Percentiles rank a stretch among this genome's conserved stretches.
phyloP scores from a whole-genome alignment of 345 rosid species.

The Raphanus raphanistrum region DNA sequence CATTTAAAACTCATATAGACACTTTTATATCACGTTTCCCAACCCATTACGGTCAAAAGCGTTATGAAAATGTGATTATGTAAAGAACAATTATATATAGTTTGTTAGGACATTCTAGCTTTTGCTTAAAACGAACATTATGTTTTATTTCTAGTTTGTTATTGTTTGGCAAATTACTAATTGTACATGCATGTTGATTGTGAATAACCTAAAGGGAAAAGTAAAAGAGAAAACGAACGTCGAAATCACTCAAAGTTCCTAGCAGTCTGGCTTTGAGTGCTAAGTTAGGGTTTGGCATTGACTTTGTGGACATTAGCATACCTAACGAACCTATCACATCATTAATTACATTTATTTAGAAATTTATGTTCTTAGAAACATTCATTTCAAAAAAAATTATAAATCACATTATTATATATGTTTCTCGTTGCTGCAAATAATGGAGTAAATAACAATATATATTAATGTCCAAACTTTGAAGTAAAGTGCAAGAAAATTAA shows the following conservation, averaged over 20 bases:
- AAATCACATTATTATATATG: not conserved
- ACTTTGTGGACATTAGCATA: conserved; percentile 28
- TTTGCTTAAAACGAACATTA: not conserved
- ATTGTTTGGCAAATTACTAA: not conserved
- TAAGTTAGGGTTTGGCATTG: conserved; percentile 37
- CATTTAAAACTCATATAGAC: conserved; percentile 1
- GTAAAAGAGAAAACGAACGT: conserved; percentile 19
- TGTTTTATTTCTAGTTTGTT: not conserved
- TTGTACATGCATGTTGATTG: not conserved
- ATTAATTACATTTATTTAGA: not conserved
- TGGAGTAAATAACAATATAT: not conserved
- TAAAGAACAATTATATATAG: too few relatives aligned
- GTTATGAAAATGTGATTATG: conserved; percentile 32
- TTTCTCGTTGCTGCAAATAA: not conserved
- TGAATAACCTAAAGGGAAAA: not conserved
- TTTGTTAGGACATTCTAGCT: conserved; percentile 15
- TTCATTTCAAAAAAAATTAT: not conserved
- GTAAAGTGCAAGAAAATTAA: not conserved
- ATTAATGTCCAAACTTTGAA: not conserved
- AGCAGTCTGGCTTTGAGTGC: conserved; percentile 37
- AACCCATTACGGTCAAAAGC: not conserved
- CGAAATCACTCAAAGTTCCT: conserved; percentile 39
- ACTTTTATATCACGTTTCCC: conserved; percentile 13
- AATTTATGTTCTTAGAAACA: not conserved
- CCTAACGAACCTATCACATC: conserved; percentile 32